Conservation (phyloP, 352 stramenopile genomes). For the Albugo candida region DNA sequence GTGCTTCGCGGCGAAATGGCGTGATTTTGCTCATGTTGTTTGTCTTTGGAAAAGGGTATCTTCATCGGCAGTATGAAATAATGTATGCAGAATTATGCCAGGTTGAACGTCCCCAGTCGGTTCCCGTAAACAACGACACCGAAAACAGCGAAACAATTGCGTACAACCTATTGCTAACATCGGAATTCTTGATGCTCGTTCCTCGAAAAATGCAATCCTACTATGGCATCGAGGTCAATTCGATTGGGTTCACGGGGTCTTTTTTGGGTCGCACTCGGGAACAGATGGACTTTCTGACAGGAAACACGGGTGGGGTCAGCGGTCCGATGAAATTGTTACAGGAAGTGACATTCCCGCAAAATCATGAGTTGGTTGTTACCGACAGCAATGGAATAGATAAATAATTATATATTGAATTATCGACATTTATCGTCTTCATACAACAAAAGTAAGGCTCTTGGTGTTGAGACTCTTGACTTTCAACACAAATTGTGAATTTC, state of each 20-base stretch:
- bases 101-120: no score
- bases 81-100: not conserved
- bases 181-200: constrained; percentile 49
- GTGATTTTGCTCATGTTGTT: not conserved
- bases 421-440: not conserved
- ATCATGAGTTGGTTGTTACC: not conserved
- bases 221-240: constrained; percentile 65
- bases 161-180: constrained; percentile 65
- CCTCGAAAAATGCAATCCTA: constrained; percentile 28
- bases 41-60: not conserved
- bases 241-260: constrained; percentile 63
- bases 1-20: not conserved
- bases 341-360: constrained; percentile 32
- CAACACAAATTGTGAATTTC: not conserved
- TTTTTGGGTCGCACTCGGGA: constrained; percentile 50
- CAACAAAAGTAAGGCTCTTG: not conserved
- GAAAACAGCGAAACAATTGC: constrained; percentile 5
- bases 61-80: not conserved
- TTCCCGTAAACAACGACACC: no score
- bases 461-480: not conserved
- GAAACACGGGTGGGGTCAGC: constrained; percentile 2
- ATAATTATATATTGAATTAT: not conserved
- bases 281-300: constrained; percentile 31
- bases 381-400: not conserved
- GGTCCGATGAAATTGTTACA: constrained; percentile 36